phyloP scores from a whole-genome alignment of 331 rosid species.

The Quercus tomentella region DNA sequence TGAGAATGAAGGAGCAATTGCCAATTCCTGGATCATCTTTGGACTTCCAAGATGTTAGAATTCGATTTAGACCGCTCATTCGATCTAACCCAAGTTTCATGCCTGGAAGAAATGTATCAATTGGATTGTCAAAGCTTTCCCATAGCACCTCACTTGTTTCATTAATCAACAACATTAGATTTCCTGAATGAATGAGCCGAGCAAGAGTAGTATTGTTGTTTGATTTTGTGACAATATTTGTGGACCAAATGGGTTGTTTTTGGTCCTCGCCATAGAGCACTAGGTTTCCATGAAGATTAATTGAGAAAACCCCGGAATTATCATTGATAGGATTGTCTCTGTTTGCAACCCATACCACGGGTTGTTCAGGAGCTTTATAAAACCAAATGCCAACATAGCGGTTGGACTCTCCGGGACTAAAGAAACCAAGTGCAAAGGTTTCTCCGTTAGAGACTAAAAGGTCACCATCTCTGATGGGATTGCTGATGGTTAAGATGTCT shows the following conservation, averaged over 20 bases:
- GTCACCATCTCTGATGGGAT: slow-evolving; percentile 26
- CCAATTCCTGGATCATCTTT: slow-evolving; percentile 55
- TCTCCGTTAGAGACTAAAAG: slow-evolving; percentile 28
- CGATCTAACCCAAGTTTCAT: slow-evolving; percentile 39
- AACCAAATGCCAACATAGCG: slow-evolving; percentile 44
- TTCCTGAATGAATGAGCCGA: slow-evolving; percentile 21
- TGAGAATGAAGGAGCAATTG: slow-evolving; percentile 13
- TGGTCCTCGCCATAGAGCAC: slow-evolving; percentile 1
- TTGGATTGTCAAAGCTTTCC: slow-evolving; percentile 1
- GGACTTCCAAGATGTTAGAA: slow-evolving; percentile 49
- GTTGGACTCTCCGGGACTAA: slow-evolving; percentile 21
- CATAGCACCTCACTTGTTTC: background rate
- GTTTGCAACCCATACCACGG: slow-evolving; percentile 48
- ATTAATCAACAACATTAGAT: background rate
- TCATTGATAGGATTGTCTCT: slow-evolving; percentile 35
- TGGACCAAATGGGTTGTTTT: slow-evolving; percentile 26
- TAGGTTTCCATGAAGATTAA: slow-evolving; percentile 15
- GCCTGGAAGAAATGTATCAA: slow-evolving; percentile 23
- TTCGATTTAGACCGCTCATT: slow-evolving; percentile 27
- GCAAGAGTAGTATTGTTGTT: background rate
- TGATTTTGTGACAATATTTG: slow-evolving; percentile 4
- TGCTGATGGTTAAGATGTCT: slow-evolving; percentile 11
- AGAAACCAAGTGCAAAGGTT: slow-evolving; percentile 40
- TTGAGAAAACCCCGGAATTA: slow-evolving; percentile 32
- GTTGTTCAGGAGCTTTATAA: slow-evolving; percentile 23